phyloP scores from a whole-genome alignment of 768 basidiomycete species.

The Suillus occidentalis region DNA sequence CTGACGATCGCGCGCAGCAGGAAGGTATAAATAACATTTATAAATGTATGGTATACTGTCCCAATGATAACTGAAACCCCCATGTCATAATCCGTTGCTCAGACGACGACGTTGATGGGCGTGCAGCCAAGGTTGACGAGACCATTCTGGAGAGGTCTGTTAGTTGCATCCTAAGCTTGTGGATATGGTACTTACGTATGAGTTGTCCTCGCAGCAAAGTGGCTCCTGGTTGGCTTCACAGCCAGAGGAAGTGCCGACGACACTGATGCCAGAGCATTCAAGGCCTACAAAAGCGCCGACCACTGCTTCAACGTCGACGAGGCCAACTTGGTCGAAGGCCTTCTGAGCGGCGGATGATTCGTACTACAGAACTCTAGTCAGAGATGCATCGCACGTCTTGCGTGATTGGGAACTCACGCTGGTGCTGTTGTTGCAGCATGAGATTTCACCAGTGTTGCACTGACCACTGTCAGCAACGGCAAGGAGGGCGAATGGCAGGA shows the following conservation, averaged over 20 bases:
- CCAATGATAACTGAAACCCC: background rate
- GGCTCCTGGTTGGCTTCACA: constrained; percentile 3
- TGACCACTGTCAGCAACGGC: background rate
- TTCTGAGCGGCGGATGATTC: background rate
- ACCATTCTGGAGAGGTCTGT: constrained; percentile 1
- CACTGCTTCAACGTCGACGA: background rate
- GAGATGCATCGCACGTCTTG: background rate
- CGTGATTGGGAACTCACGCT: background rate
- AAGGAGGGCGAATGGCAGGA: background rate
- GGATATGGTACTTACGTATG: background rate
- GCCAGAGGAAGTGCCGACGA: background rate
- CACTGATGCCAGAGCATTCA: background rate
- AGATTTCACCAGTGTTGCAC: constrained; percentile 1
- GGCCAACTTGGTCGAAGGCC: background rate
- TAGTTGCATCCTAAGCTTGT: too few species aligned
- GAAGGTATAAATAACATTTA: background rate
- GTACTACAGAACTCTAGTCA: background rate
- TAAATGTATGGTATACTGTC: background rate
- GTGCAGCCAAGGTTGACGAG: background rate
- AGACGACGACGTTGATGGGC: background rate
- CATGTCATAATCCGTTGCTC: background rate
- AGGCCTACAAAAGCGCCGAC: background rate
- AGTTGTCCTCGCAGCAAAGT: constrained; percentile 5
- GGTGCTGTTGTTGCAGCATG: constrained; percentile 2
- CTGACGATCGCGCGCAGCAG: background rate